phyloP scores from a whole-genome alignment of 345 rosid genomes.

The Euphorbia peplus region DNA sequence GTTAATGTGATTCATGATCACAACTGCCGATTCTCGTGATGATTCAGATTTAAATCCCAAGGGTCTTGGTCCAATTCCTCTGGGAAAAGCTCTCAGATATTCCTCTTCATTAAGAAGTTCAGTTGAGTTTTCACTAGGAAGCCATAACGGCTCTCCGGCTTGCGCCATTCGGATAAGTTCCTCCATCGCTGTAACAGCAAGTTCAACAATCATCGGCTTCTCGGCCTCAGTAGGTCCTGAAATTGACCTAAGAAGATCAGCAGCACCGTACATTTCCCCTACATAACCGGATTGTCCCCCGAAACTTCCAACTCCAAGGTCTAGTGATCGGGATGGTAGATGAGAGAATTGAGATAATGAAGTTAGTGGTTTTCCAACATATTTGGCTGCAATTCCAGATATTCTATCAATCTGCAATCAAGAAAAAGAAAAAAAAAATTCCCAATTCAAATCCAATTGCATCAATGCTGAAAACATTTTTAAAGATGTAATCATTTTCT shows the following conservation, averaged over 20 bases:
- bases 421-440: background rate
- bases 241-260: slow-evolving; percentile 54
- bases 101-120: slow-evolving; percentile 76
- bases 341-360: slow-evolving; percentile 49
- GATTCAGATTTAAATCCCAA: slow-evolving; percentile 77
- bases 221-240: slow-evolving; percentile 72
- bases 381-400: slow-evolving; percentile 77
- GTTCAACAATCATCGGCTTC: slow-evolving; percentile 84
- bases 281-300: slow-evolving; percentile 55
- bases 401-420: slow-evolving; percentile 69
- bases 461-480: background rate
- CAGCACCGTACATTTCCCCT: slow-evolving; percentile 71
- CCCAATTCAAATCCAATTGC: background rate
- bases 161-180: slow-evolving; percentile 85
- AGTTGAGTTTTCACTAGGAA: slow-evolving; percentile 33
- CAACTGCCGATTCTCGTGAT: slow-evolving; percentile 74
- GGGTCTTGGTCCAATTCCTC: slow-evolving; percentile 80
- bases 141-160: slow-evolving; percentile 77
- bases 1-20: slow-evolving; percentile 76
- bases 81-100: slow-evolving; percentile 69
- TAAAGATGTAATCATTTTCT: background rate
- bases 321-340: slow-evolving; percentile 49
- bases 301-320: slow-evolving; percentile 47
- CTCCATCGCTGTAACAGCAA: slow-evolving; percentile 96
- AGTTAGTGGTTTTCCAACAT: slow-evolving; percentile 69